A percentile compares a stretch with the other conserved stretches of the same genome.
phyloP scores from a whole-genome alignment of 345 rosid species.

The Eucalyptus polyanthemos region DNA sequence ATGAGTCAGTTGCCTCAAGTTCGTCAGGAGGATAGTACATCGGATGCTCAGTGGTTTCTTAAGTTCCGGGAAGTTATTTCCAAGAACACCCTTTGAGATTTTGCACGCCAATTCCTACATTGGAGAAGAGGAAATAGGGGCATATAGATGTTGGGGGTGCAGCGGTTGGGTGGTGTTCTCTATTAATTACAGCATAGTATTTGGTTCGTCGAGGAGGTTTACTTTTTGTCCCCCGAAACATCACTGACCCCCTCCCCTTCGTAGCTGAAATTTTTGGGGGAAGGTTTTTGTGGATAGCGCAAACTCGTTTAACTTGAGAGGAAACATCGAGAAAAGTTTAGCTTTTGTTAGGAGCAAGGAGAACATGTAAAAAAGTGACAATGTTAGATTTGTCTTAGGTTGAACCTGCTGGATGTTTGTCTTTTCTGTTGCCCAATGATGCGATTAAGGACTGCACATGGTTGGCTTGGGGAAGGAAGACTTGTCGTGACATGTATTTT shows the following conservation, averaged over 20 bases:
- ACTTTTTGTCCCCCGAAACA: background rate
- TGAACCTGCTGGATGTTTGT: background rate
- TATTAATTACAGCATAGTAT: background rate
- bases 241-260: background rate
- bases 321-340: background rate
- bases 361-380: background rate
- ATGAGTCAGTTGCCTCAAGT: background rate
- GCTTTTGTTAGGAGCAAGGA: background rate
- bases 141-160: background rate
- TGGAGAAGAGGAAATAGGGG: background rate
- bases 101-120: background rate
- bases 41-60: slow-evolving; percentile 69
- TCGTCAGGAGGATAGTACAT: slow-evolving; percentile 20
- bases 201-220: background rate
- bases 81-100: slow-evolving; percentile 38
- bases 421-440: background rate
- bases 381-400: background rate
- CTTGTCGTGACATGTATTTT: background rate
- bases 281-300: background rate
- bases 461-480: background rate
- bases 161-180: background rate
- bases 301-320: background rate
- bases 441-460: background rate
- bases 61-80: slow-evolving; percentile 58
- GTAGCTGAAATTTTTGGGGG: background rate